A percentile compares a stretch with the other conserved stretches of the same genome.
phyloP scores from a whole-genome alignment of 306 rosid species.

The Vigna unguiculata region DNA sequence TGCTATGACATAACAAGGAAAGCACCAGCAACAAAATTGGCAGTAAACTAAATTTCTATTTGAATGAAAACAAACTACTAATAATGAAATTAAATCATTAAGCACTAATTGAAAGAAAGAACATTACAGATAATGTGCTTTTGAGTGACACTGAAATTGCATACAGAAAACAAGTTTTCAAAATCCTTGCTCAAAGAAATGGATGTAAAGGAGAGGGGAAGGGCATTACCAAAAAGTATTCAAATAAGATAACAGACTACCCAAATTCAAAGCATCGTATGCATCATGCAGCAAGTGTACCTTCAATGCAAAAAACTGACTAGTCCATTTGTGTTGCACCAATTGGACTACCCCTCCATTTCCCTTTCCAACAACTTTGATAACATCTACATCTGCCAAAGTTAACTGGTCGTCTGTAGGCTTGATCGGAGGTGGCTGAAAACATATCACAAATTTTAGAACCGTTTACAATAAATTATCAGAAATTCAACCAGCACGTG shows the following conservation, averaged over 20 bases:
- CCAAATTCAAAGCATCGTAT: slow-evolving; percentile 12
- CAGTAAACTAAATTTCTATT: not conserved
- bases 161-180: slow-evolving; percentile 20
- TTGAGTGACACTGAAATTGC: slow-evolving; percentile 27
- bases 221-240: slow-evolving; percentile 16
- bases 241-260: slow-evolving; percentile 16
- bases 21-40: slow-evolving; percentile 34
- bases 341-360: slow-evolving; percentile 91
- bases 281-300: slow-evolving; percentile 52
- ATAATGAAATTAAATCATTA: slow-evolving; percentile 19
- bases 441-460: slow-evolving; percentile 43
- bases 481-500: slow-evolving; percentile 23
- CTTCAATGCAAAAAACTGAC: slow-evolving; percentile 96
- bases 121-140: not conserved
- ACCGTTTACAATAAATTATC: slow-evolving; percentile 32
- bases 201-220: not conserved
- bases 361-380: slow-evolving; percentile 97
- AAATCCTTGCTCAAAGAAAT: slow-evolving; percentile 28
- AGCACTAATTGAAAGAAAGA: not conserved
- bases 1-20: slow-evolving; percentile 8
- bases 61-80: not conserved
- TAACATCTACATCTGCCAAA: slow-evolving; percentile 73
- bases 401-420: slow-evolving; percentile 79
- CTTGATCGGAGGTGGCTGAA: slow-evolving; percentile 92
- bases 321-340: slow-evolving; percentile 99